These are phyloP conservation scores for Penicillium decumbens DNA, from an alignment of 2,329 filamentous ascomycete genomes.

Conservation along the genomic window DNA sequence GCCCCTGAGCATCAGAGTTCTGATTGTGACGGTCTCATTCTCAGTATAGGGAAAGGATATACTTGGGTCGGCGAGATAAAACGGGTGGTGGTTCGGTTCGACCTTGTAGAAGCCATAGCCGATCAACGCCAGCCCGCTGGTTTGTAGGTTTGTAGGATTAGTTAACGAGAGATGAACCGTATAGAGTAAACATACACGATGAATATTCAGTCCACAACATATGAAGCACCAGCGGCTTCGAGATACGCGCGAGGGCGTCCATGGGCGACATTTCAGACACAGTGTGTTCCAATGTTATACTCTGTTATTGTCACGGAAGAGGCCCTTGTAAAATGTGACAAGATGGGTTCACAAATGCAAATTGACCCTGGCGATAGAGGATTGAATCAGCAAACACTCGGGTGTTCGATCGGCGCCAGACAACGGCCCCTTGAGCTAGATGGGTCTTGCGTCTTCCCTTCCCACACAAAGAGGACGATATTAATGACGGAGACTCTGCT, in stretches of 20 bases:
- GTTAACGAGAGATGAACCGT: background rate
- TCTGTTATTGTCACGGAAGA: background rate
- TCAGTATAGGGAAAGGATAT: constrained; percentile 73
- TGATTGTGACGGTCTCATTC: constrained; percentile 67
- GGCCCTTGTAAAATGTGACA: background rate
- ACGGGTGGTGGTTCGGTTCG: constrained; percentile 64
- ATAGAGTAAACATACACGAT: constrained; percentile 44
- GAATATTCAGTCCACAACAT: constrained; percentile 69
- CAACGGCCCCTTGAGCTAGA: too few relatives aligned
- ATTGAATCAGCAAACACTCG: too few relatives aligned
- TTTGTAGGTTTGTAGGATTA: background rate
- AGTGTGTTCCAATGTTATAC: background rate
- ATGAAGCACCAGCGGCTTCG: constrained; percentile 59
- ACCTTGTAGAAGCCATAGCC: constrained; percentile 57
- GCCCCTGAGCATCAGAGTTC: constrained; percentile 58
- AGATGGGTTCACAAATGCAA: background rate
- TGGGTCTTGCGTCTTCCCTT: too few relatives aligned
- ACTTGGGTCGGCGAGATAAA: constrained; percentile 66
- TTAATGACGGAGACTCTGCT: too few relatives aligned
- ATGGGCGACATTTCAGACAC: background rate
- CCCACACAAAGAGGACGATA: too few relatives aligned
- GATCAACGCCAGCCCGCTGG: constrained; percentile 53
- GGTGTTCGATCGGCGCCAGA: too few relatives aligned
- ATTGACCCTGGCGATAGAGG: too few relatives aligned
- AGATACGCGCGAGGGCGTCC: constrained; percentile 24